Base-by-base conservation (phyloP, 495 filamentous ascomycete genomes). In the Aspergillus nidulans region DNA sequence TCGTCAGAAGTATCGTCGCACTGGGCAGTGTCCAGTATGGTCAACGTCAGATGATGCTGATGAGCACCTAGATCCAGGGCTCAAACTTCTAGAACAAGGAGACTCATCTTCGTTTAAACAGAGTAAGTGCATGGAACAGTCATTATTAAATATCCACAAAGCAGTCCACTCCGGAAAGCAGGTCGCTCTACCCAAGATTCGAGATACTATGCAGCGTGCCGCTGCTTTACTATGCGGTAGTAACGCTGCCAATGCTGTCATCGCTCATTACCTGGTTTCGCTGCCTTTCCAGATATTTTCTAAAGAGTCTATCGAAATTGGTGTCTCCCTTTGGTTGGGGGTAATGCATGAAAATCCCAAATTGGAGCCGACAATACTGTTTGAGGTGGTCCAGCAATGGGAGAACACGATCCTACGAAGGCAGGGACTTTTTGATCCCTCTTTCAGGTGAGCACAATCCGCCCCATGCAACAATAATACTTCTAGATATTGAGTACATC, bases 281-380 rank as follows among this genome's bases (percentile, higher is more conserved):
- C 89, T 97, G 57, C 95, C 95, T 2, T 99, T 97, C 72, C 78
- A 80, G 25, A 81, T 94, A 20, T 97, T 99, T 67, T 92, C 87
- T 4, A 96, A 95, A 69, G 90, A 95, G 65, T 89, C 90, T 15
- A 94, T 99, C 65, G 95, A 96, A 62, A 83, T 96, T 8, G 95
- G 95, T 16, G 86, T 97, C 26, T 96, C 92, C 16, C 79, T 97
- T 8, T 99, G 95, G 95, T 81, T 96, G 40, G 91, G 92, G 24
- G 87, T 97, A 6, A 97, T 97, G 60, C 92, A 97, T 65, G 95
- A 97, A 63, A 97, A 96, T 63, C 91, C 92, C 15, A 79, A 78
- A 43, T 83, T 95, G 71, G 89, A 96, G 64, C 77, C 92, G 1
- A 85, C 88, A 42, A 81, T 99, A 44, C 65, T 97, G 20, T 81